Conservation (phyloP, 257 asterid species). For the Paraleonurus japonicus region DNA sequence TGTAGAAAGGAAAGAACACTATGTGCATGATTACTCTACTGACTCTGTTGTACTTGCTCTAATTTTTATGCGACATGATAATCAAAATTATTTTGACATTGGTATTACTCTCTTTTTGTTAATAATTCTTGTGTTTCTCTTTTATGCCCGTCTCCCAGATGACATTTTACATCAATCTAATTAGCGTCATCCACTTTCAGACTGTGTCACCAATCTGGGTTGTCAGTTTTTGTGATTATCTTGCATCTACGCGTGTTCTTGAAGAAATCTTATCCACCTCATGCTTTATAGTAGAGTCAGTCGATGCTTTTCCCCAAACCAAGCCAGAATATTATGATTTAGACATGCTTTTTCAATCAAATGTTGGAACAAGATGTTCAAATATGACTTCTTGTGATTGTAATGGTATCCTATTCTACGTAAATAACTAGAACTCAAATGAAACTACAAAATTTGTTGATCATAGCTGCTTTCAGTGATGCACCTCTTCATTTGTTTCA, state of each 20-base stretch:
- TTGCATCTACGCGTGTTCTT: too few species aligned
- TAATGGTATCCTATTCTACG: too few species aligned
- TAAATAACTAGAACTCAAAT: not conserved
- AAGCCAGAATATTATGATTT: not conserved
- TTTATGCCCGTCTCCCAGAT: not conserved
- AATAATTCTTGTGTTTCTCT: not conserved
- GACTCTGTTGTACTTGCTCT: constrained; percentile 3
- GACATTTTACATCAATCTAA: not conserved
- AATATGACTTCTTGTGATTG: not conserved
- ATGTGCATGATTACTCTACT: not conserved
- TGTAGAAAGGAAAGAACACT: constrained; percentile 21
- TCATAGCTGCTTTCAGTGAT: not conserved
- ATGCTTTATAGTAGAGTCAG: not conserved
- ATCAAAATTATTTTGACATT: not conserved
- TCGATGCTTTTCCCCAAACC: not conserved
- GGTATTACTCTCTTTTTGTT: not conserved
- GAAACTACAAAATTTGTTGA: not conserved
- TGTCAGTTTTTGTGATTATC: not conserved
- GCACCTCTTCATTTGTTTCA: not conserved
- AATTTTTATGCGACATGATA: not conserved
- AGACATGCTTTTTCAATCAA: not conserved
- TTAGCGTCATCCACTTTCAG: not conserved
- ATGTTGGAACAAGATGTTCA: not conserved
- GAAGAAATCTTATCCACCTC: not conserved
- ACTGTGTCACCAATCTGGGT: not conserved